Conservation (phyloP, 768 basidiomycete species). For the Tricholoma terreum region DNA sequence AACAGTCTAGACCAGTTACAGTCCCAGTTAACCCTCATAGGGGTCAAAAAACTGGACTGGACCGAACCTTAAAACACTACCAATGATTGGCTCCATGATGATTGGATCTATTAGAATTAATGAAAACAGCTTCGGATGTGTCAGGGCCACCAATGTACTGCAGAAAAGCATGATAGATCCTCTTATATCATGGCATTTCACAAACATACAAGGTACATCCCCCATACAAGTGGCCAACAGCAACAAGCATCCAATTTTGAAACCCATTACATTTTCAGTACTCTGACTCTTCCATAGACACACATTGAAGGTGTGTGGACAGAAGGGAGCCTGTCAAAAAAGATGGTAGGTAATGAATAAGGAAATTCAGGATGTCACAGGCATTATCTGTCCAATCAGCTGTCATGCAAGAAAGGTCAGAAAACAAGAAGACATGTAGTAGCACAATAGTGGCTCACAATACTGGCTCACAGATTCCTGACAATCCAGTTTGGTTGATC, state of each 20-base stretch:
- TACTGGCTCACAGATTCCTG: conserved; percentile 52
- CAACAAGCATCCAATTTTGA: conserved; percentile 52
- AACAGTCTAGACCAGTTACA: too few species aligned
- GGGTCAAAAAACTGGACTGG: too few species aligned
- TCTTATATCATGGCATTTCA: not conserved
- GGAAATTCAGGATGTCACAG: conserved; percentile 76
- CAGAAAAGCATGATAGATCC: not conserved
- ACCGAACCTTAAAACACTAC: not conserved
- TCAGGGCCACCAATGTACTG: conserved; percentile 64
- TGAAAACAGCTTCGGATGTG: conserved; percentile 64
- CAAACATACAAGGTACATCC: conserved; percentile 67
- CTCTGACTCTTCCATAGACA: conserved; percentile 40
- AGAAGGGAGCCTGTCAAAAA: conserved; percentile 30
- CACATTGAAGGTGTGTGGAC: conserved; percentile 50
- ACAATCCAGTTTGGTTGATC: conserved; percentile 56
- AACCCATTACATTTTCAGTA: conserved; percentile 48
- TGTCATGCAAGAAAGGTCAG: conserved; percentile 21
- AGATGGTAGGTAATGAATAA: conserved; percentile 63
- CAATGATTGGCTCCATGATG: conserved; percentile 39
- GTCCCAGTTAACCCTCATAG: too few species aligned
- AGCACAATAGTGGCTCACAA: not conserved
- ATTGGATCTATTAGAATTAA: conserved; percentile 82
- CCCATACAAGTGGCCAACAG: conserved; percentile 85
- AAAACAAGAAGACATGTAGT: not conserved
- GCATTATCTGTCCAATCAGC: conserved; percentile 78